Base-by-base conservation (phyloP, 192 early-diverging fungal species). In the Dimargaris cristalligena region DNA sequence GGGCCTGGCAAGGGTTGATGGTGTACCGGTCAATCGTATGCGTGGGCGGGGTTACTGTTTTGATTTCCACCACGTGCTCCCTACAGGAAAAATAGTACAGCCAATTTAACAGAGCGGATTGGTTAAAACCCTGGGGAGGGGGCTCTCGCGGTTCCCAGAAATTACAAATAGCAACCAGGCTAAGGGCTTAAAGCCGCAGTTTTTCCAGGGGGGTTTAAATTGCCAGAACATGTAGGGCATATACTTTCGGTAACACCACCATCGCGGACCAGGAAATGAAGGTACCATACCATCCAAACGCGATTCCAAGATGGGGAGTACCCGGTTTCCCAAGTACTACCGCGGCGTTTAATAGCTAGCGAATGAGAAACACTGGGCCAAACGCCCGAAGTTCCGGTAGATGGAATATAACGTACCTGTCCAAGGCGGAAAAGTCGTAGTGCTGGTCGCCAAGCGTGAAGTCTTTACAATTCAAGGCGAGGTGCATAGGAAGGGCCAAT, bases 1-100 rank as follows among this genome's bases (percentile, higher is more conserved):
- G 61, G 2, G 68, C 62, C 1, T 60, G 65, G 44, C 74, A 75
- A 22, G 67, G 68, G 60, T 75, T 75, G 60, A 75, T 59, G 26
- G 51, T 35, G 59, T 72, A 72, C 16, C 47, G 52, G 1, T 65
- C 69, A 20, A 52, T 60, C 1, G 74, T 70, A 3, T 63, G 28
- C 13, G 74, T 72, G 0, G 74, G 74, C 25, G 70, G 68, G 23
- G 74, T 75, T 31, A 63, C 64, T 11, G 60, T 31, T 38, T 71
- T 72, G 58, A 34, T 58, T 33, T 61, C 63, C 22, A 75, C 60
- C 2, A 47, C 46, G 59, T 60, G 48, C 20, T 60, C 44, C 22
- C 59, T 25, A 58, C 20, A 52, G 8, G 30, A 52, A 20, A 6
- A n/a, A n/a, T n/a, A n/a, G n/a, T n/a, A n/a, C 25, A 11, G 50